Evolutionary conservation across 1,284 basidiomycete species (phyloP).

Genomic region (Boletus albobrunnescens): DNA sequence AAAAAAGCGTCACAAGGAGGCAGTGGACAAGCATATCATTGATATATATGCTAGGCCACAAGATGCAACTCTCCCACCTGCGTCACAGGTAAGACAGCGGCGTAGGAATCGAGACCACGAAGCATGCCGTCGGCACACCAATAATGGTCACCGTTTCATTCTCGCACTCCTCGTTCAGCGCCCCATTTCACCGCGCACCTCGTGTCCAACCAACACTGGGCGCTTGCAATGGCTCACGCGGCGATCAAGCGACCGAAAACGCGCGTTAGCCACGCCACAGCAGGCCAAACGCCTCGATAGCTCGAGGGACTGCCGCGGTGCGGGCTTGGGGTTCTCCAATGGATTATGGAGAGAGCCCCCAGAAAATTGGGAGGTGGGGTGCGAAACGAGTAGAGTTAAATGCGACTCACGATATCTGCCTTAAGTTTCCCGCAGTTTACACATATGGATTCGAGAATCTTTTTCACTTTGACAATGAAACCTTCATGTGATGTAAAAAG

Average conservation of each 20-base stretch:
- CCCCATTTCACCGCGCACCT: constrained; percentile 88
- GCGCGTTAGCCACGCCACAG: constrained; percentile 64
- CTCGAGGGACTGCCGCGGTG: constrained; percentile 66
- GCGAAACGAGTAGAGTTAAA: constrained; percentile 81
- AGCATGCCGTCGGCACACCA: constrained; percentile 33
- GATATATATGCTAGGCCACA: constrained; percentile 53
- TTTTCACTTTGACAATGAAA: constrained; percentile 99
- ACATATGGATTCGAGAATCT: constrained; percentile 98
- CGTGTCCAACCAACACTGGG: constrained; percentile 75
- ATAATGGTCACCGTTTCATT: constrained; percentile 38
- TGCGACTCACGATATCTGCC: constrained; percentile 88
- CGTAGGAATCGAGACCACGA: constrained; percentile 38
- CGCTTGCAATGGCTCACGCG: constrained; percentile 65
- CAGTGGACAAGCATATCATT: constrained; percentile 46
- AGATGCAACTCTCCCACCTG: constrained; percentile 45
- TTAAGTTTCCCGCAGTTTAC: constrained; percentile 98
- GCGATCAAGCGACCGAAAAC: constrained; percentile 89
- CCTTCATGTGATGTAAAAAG: constrained; percentile 47
- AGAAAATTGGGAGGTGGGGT: constrained; percentile 90
- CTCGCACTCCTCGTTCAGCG: constrained; percentile 89
- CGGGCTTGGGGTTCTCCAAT: constrained; percentile 88
- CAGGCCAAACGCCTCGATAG: constrained; percentile 75
- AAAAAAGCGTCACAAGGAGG: constrained; percentile 49
- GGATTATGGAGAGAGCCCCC: constrained; percentile 84
- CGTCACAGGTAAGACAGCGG: constrained; percentile 53